Evolutionary conservation across 768 basidiomycete genomes (phyloP), one percentile per base, ranked within the genome.

Genomic region (Terana coerulea): DNA sequence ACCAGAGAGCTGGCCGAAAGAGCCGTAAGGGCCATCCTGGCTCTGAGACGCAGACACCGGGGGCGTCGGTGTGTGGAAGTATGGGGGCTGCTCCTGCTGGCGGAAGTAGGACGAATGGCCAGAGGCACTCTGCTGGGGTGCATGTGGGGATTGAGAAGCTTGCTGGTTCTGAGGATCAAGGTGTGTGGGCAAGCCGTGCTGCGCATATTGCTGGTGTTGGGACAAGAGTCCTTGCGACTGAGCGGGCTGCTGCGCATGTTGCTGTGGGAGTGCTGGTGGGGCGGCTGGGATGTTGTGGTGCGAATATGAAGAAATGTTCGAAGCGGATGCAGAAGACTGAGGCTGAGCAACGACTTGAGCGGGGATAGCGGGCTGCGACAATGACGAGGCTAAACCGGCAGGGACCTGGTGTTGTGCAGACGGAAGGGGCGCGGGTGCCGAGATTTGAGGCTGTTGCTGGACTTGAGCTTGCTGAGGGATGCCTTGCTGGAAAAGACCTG

Each of bases 31-130:
- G 49, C 72, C 83, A 44, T 80, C 76, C 55, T 88, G 87, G 15
- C 72, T 69, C 59, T 84, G 84, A 24, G 69, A 68, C 15, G 79
- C 81, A 25, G 54, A 55, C 3, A 55, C 55, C 50, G 88, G 87
- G 19, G 88, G 89, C 2, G 89, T 91, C 7, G 86, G 80, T 0
- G 84, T 75, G 61, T 91, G 86, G 76, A 87, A 88, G 67, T 88
- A 90, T 4, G 84, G 84, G 2, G 76, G 65, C 7, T 88, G 84
- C 10, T 75, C 75, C 61, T 86, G 85, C 47, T 87, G 77, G 74
- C 86, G 88, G 75, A 86, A 88, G 62, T 88, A 90, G 49, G 63
- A 78, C 5, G 80, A 75, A 52, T 79, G 76, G 1, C 67, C 67
- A n/a, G 68, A 64, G n/a, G 68, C 61, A 50, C 61, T 69, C 44